Evolutionary conservation across 2,329 filamentous ascomycete genomes (phyloP).

Genomic region (Fusarium secorum): DNA sequence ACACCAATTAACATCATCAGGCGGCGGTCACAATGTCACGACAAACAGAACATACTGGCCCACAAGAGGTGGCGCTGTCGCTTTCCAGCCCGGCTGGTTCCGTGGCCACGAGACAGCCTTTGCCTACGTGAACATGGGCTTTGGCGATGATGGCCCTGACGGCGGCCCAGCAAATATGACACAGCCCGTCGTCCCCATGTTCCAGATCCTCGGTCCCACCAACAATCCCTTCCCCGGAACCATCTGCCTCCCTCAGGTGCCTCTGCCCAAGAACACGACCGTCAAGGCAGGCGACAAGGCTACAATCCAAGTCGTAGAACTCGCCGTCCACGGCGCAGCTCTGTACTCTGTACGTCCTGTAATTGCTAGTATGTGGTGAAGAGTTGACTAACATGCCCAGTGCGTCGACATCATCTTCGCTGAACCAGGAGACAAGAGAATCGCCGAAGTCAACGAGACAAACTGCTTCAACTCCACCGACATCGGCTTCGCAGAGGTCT

Average conservation of each 20-base stretch:
- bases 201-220: conserved; percentile 82
- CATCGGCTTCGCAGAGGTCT: conserved; percentile 79
- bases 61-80: conserved; percentile 82
- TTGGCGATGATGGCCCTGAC: conserved; percentile 72
- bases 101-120: conserved; percentile 82
- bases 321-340: conserved; percentile 82
- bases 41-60: conserved; percentile 94
- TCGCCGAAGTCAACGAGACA: conserved; percentile 75
- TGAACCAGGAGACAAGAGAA: conserved; percentile 72
- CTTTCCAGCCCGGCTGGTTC: conserved; percentile 96
- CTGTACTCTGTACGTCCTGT: conserved; percentile 74
- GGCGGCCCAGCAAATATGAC: conserved; percentile 85
- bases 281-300: conserved; percentile 86
- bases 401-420: conserved; percentile 96
- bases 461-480: conserved; percentile 91
- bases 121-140: conserved; percentile 90
- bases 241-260: conserved; percentile 89
- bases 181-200: conserved; percentile 78
- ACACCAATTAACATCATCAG: conserved; percentile 55
- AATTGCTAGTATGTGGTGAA: no score
- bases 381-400: conserved; percentile 53
- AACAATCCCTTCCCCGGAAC: conserved; percentile 88
- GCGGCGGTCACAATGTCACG: conserved; percentile 81
- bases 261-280: conserved; percentile 74
- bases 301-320: conserved; percentile 88